Conservation (phyloP, 345 rosid genomes). For the Citrus inodora region DNA sequence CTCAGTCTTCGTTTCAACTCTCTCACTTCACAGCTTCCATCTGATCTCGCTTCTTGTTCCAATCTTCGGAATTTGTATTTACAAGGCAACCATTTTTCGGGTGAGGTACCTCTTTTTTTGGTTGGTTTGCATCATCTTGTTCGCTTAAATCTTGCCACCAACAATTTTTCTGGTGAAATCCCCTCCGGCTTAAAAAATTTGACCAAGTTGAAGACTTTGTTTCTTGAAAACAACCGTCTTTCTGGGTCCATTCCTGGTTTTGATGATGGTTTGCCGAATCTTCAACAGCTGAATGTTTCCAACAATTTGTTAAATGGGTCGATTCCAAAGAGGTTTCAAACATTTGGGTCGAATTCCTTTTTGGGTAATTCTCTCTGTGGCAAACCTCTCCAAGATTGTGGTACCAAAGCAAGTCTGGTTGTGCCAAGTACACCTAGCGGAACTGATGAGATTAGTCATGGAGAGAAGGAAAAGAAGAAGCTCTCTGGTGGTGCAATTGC, state of each 20-base stretch:
- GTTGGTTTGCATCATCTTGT: constrained; percentile 54
- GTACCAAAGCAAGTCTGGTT: constrained; percentile 7
- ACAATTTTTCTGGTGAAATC: constrained; percentile 65
- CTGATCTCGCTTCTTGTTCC: constrained; percentile 68
- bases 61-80: constrained; percentile 67
- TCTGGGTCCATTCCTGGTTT: constrained; percentile 55
- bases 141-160: constrained; percentile 58
- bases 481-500: constrained; percentile 85
- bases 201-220: constrained; percentile 71
- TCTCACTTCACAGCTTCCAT: constrained; percentile 57
- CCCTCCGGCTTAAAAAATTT: constrained; percentile 54
- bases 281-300: constrained; percentile 80
- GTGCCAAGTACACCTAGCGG: constrained; percentile 48
- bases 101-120: constrained; percentile 63
- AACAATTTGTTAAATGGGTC: constrained; percentile 80
- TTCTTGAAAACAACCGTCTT: constrained; percentile 57
- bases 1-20: constrained; percentile 86
- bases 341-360: constrained; percentile 52
- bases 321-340: constrained; percentile 44
- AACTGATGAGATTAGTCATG: constrained; percentile 20
- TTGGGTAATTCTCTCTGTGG: constrained; percentile 82
- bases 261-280: constrained; percentile 23
- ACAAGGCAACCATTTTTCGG: constrained; percentile 80
- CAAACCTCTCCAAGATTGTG: constrained; percentile 48
- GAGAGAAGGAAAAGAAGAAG: constrained; percentile 43